Base-by-base conservation (phyloP, 257 asterid species). In the Craterostigma plantagineum region DNA sequence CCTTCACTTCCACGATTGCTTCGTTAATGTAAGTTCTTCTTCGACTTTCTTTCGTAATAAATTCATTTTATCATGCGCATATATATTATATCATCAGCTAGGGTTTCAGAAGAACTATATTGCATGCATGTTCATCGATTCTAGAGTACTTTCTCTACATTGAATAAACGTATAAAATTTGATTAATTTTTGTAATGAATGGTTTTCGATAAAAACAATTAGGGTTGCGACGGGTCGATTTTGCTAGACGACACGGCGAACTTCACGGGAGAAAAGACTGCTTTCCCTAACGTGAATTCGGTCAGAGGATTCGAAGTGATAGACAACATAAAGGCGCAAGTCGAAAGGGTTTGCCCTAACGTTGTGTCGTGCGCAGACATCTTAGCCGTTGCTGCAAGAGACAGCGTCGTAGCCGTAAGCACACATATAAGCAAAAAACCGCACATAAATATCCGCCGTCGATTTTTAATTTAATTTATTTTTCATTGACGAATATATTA, bases 171-270 rank as follows among this genome's bases (percentile, higher is more conserved):
- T n/a, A n/a, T n/a, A n/a, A n/a, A n/a, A n/a, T n/a, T n/a, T n/a
- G n/a, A n/a, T n/a, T n/a, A n/a, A n/a, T n/a, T n/a, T n/a, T n/a
- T n/a, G n/a, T n/a, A n/a, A n/a, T n/a, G n/a, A n/a, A n/a, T n/a
- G n/a, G n/a, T n/a, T n/a, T n/a, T n/a, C n/a, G n/a, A n/a, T n/a
- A n/a, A 42, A 34, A 36, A 45, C 5, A 45, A 9, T 35, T 65
- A 80, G 77, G 77, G 77, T 0, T 69, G 77, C 38, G 77, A 69
- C 37, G 78, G 68, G 12, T 70, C 78, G 0, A 67, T 70, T 40
- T 33, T 70, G 41, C 57, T 70, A 42, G 73, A 62, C 10, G 71
- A 70, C 53, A 66, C 68, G 4, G 56, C 71, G 6, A 70, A 18
- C 27, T 70, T 70, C 51, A 62, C 73, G 0, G 78, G 78, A n/a